These are phyloP conservation scores for Cyclocybe aegerita DNA, from an alignment of 768 basidiomycete species.

Conservation along the genomic window DNA sequence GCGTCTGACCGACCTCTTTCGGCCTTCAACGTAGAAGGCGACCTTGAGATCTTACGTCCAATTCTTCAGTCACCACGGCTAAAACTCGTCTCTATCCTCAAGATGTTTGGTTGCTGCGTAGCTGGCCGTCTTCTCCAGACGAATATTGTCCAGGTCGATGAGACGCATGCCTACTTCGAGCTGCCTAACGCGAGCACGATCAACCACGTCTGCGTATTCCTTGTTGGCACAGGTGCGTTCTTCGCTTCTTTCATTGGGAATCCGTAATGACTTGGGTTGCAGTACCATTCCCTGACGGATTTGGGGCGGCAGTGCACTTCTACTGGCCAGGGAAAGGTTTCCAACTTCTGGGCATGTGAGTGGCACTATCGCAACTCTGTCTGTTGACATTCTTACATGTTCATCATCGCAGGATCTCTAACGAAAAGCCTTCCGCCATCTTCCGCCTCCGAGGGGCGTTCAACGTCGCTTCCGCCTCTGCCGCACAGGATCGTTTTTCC, in stretches of 20 bases:
- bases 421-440: conserved; percentile 87
- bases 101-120: conserved; percentile 80
- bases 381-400: not conserved
- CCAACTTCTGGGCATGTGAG: conserved; percentile 82
- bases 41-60: too few relatives aligned
- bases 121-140: conserved; percentile 80
- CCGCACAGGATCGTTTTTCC: conserved; percentile 41
- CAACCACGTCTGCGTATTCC: conserved; percentile 85
- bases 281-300: conserved; percentile 84
- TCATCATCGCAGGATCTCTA: conserved; percentile 63
- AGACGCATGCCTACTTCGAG: conserved; percentile 80
- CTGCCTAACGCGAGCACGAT: conserved; percentile 68
- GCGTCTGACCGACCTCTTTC: too few relatives aligned
- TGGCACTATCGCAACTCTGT: conserved; percentile 3
- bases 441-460: conserved; percentile 73
- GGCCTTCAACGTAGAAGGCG: too few relatives aligned
- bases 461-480: conserved; percentile 31
- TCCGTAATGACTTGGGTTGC: not conserved
- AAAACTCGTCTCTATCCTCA: not conserved
- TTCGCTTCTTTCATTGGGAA: conserved; percentile 2
- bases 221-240: conserved; percentile 69
- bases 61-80: too few relatives aligned
- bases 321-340: conserved; percentile 87
- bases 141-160: conserved; percentile 77
- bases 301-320: conserved; percentile 82